Base-by-base conservation (phyloP, 2,329 filamentous ascomycete species). In the Arthrobotrys megalospora region DNA sequence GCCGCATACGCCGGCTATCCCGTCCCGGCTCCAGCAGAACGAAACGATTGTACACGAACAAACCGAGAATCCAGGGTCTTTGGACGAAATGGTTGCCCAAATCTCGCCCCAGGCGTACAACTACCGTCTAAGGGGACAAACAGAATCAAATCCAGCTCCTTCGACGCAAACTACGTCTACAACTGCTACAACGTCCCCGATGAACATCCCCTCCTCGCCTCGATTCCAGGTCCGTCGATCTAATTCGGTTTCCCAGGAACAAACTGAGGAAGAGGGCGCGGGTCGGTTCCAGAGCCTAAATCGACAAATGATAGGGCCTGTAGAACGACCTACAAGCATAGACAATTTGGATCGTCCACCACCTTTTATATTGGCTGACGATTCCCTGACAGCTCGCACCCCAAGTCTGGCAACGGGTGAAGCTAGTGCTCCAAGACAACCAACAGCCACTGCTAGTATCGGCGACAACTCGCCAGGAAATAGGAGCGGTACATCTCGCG, bases 1-100 rank as follows among this genome's bases (percentile, higher is more conserved):
- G 0, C 93, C 94, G 0, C 94, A 98, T 82, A 97, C 94, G 0
- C 96, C 96, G 3, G 94, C 94, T 10, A 93, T 98, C 32, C 95
- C 95, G 19, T 97, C 94, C 6, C 89, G 96, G n/a, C 86, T 99
- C 65, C 50, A 53, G 52, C 55, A 78, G 64, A 80, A 79, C 55
- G 60, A 79, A 67, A 69, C 78, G 55, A 76, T 78, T 53, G 66
- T 58, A 36, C 75, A 78, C 11, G 65, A 65, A 10, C 62, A 73
- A 52, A 24, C 63, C 7, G 55, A 76, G 38, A 69, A 78, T 21
- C 58, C 55, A 8, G 41, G 63, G 14, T 80, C 77, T 19, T 62
- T 71, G 43, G 63, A 72, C n/a, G 65, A 66, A 58, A 71, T 68
- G 60, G 67, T 78, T 6, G 53, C 73, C 16, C 67, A 55, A 38